Conservation (phyloP, 345 rosid genomes). For the Gossypium turneri region DNA sequence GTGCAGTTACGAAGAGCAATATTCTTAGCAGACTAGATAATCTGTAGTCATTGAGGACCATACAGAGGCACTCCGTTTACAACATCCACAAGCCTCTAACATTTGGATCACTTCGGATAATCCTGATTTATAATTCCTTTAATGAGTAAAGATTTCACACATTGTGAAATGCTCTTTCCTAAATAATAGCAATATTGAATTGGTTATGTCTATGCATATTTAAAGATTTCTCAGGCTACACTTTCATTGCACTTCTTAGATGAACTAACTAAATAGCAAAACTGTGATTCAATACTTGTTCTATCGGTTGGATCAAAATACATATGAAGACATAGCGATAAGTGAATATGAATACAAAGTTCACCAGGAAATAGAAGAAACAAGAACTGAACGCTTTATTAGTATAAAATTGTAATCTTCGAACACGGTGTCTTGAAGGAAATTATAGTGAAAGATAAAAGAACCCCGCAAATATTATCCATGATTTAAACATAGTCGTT, state of each 20-base stretch:
- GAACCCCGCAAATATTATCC: not conserved
- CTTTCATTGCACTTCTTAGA: not conserved
- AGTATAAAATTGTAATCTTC: not conserved
- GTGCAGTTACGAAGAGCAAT: not conserved
- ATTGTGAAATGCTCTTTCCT: not conserved
- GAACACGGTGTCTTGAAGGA: not conserved
- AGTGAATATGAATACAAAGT: not conserved
- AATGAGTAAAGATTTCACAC: not conserved
- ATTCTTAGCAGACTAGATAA: not conserved
- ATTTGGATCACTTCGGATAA: slow-evolving; percentile 1
- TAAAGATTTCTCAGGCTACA: not conserved
- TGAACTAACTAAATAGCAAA: not conserved
- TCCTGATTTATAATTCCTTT: not conserved
- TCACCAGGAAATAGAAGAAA: not conserved
- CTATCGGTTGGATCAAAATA: not conserved
- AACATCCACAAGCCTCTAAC: slow-evolving; percentile 1
- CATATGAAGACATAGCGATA: not conserved
- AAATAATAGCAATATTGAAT: not conserved
- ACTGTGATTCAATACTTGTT: not conserved
- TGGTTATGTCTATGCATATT: not conserved
- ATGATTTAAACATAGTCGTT: not conserved
- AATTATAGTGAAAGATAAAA: not conserved
- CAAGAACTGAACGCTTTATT: not conserved
- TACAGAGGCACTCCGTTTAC: not conserved
- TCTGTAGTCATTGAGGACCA: not conserved